phyloP scores from a whole-genome alignment of 2,329 filamentous ascomycete species.

The Sclerotinia minor region DNA sequence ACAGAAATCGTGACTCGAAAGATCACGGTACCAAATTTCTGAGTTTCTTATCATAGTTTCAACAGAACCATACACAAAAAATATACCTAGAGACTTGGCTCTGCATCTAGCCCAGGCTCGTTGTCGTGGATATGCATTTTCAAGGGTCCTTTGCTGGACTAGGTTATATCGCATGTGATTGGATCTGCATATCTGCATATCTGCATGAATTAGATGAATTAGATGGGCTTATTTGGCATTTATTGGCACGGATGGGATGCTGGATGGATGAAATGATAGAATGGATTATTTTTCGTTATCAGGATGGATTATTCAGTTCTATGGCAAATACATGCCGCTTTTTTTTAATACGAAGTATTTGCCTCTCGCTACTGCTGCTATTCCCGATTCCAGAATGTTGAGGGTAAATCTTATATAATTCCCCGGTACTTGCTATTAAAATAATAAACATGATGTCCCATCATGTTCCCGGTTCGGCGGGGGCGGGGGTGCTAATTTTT shows the following conservation, averaged over 20 bases:
- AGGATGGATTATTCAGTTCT: background rate
- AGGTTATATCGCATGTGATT: slow-evolving; percentile 15
- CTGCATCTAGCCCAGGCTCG: background rate
- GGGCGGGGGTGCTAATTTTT: background rate
- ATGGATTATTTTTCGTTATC: background rate
- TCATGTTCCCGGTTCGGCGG: background rate
- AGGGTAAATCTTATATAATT: background rate
- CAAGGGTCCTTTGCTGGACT: background rate
- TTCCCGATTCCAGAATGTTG: background rate
- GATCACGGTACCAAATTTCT: background rate
- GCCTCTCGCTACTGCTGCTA: slow-evolving; percentile 1
- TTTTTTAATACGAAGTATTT: slow-evolving; percentile 3
- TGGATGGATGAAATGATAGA: background rate
- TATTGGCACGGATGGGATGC: background rate
- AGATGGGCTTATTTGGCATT: background rate
- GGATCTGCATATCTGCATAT: background rate
- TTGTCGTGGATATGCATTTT: background rate
- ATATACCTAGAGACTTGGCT: slow-evolving; percentile 1
- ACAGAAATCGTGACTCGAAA: background rate
- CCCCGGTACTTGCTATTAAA: background rate
- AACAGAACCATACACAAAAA: background rate
- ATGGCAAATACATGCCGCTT: background rate
- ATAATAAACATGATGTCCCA: background rate
- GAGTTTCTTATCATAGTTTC: background rate
- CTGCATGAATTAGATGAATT: background rate